Base-by-base conservation (phyloP, 768 basidiomycete species). In the Trichaptum fuscoviolaceum region DNA sequence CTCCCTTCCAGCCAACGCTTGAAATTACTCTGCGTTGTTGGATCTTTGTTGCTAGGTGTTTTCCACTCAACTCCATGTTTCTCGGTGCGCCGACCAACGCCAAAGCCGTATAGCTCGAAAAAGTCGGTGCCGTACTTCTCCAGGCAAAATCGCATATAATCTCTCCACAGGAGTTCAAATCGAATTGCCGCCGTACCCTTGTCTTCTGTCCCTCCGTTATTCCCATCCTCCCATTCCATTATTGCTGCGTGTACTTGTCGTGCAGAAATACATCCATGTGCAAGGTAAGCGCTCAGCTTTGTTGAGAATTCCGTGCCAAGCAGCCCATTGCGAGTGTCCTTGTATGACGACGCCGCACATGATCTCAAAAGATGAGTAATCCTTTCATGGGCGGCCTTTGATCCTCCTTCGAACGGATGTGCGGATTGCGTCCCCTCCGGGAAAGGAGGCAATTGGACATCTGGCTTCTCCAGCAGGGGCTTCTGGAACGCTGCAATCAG, bases 161-260 rank as follows among this genome's bases (percentile, higher is more conserved):
- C 80, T 5, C 81, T 67, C 80, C 79, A 81, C 17, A 81, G 74
- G 1, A 82, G 69, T 69, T 82, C 74, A 57, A 76, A 76, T 26
- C 69, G 68, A 23, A 75, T 67, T 71, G 78, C 80, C 65, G 79
- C 77, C 7, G 77, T 76, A 66, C 77, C 78, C 59, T 77, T 73
- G 27, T 74, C 73, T 62, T 74, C 74, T 25, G 76, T 72, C 65
- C 66, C 71, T 52, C 15, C 42, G 12, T 52, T 52, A 12, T 12
- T 4, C 15, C 20, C 42, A 20, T 52, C 20, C 42, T 52, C 42
- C 42, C 42, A 52, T 52, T 4, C 20, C 42, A 52, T 15, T 34
- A 72, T 67, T 17, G 66, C 64, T 30, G 73, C 71, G 64, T 71
- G 67, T 60, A 75, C 64, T 63, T 65, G 36, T 0, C 71, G 65